Conservation (phyloP, 139 green algal genomes). For the Klebsormidium nitens region DNA sequence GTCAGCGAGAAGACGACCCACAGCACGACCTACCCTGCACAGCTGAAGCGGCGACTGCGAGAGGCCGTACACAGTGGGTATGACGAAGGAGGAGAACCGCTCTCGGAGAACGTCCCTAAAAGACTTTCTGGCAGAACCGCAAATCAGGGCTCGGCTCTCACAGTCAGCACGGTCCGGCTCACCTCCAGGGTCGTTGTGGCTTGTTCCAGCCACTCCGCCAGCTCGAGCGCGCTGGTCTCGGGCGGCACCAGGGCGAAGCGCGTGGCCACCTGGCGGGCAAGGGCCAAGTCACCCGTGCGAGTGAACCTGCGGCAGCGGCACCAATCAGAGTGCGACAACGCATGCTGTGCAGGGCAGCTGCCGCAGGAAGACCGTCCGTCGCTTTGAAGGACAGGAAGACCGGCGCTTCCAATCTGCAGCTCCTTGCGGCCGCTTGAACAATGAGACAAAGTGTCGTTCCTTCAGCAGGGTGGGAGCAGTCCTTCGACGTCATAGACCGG, state of each 20-base stretch:
- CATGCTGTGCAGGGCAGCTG: neutral
- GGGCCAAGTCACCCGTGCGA: slow-evolving; percentile 10
- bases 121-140: neutral
- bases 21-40: no score
- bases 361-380: slow-evolving; percentile 9
- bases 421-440: no score
- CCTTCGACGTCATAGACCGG: no score
- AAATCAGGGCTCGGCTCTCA: no score
- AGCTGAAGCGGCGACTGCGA: no score
- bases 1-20: no score
- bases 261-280: slow-evolving; percentile 21
- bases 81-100: neutral
- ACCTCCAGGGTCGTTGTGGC: slow-evolving; percentile 3
- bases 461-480: no score
- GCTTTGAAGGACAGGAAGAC: slow-evolving; percentile 6
- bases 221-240: slow-evolving; percentile 16
- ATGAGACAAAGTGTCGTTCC: no score
- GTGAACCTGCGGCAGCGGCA: slow-evolving; percentile 6
- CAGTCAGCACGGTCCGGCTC: neutral
- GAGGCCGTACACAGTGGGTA: slow-evolving; percentile 2
- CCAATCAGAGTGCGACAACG: neutral
- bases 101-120: no score
- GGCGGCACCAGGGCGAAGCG: slow-evolving; percentile 18
- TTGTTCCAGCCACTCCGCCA: slow-evolving; percentile 31
- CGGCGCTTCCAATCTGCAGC: slow-evolving; percentile 13